Base-by-base conservation (phyloP, 2,329 filamentous ascomycete species). In the Chaetomiaceae sp. region DNA sequence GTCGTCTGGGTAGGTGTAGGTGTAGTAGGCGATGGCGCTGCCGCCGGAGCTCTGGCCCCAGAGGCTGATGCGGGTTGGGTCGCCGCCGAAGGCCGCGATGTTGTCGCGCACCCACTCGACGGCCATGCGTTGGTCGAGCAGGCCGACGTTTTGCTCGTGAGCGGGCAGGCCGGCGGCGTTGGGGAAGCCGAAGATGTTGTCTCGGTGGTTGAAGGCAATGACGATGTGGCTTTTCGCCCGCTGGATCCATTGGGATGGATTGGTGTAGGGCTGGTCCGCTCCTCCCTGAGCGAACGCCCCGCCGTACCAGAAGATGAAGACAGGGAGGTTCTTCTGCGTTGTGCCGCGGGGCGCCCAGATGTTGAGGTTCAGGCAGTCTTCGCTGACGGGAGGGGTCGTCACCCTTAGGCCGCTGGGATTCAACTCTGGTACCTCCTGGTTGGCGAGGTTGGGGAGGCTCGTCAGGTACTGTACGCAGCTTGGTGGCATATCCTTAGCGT, bases 91-190 rank as follows among this genome's bases (percentile, higher is more conserved):
- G n/a, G n/a, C n/a, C n/a, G n/a, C n/a, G n/a, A n/a, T 72, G 55
- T 78, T 76, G 35, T 69, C 63, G 3, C 63, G 63, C 0, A 74
- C 59, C 75, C 75, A 79, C 58, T 77, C 69, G 0, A 78, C 56
- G 0, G 72, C 74, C 12, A 68, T 53, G 2, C 76, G 67, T 54
- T 80, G 76, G 54, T 82, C 76, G 5, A 70, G 64, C 6, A 79
- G 58, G 1, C 74, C 76, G 2, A 74, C 56, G 48, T 79, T 79
- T 37, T 67, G 60, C 9, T 55, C 41, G 19, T 43, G 39, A 0
- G 10, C 17, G 3, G 42, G 30, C 0, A 63, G 49, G 1, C 55
- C 61, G 8, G 51, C 57, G 4, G 61, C 60, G 45, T 58, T 61
- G 41, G 61, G 60, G 41, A 59, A 62, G 15, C 62, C 62, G 33